phyloP scores from a whole-genome alignment of 768 basidiomycete genomes.

The Leccinellum luteum region DNA sequence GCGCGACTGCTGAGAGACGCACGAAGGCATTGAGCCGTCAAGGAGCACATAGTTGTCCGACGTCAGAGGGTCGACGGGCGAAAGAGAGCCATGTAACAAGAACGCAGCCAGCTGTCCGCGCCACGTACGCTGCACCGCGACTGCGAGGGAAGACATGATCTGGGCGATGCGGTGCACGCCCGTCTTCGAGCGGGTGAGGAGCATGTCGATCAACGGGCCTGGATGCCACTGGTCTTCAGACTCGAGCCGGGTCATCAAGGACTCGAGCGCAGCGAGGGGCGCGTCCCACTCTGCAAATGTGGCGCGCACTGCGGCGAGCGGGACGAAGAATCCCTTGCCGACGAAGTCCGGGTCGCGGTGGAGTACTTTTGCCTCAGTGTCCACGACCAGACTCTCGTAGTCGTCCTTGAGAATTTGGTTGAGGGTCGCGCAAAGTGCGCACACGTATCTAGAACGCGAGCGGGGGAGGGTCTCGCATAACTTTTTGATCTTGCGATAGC shows the following conservation, averaged over 20 bases:
- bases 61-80: constrained; percentile 61
- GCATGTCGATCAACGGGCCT: constrained; percentile 77
- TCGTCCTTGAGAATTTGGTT: constrained; percentile 72
- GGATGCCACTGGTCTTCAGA: constrained; percentile 53
- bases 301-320: constrained; percentile 79
- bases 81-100: constrained; percentile 73
- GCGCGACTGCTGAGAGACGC: constrained; percentile 65
- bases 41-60: constrained; percentile 57
- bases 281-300: constrained; percentile 88
- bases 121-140: constrained; percentile 81
- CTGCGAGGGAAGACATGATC: constrained; percentile 68
- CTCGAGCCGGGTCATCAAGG: constrained; percentile 62
- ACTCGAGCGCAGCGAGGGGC: constrained; percentile 69
- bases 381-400: constrained; percentile 75
- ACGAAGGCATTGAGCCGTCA: constrained; percentile 69
- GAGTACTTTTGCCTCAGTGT: constrained; percentile 79
- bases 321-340: constrained; percentile 79
- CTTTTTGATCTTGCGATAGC: constrained; percentile 70
- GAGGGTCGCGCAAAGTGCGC: constrained; percentile 72
- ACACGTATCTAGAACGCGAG: constrained; percentile 72
- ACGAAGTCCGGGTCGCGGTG: constrained; percentile 73
- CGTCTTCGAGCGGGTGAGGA: constrained; percentile 67
- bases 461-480: constrained; percentile 49
- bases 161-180: constrained; percentile 75
- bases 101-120: constrained; percentile 79